These are phyloP conservation scores for Arbutus unedo DNA, from an alignment of 148 eudicot genomes.

Conservation along the genomic window DNA sequence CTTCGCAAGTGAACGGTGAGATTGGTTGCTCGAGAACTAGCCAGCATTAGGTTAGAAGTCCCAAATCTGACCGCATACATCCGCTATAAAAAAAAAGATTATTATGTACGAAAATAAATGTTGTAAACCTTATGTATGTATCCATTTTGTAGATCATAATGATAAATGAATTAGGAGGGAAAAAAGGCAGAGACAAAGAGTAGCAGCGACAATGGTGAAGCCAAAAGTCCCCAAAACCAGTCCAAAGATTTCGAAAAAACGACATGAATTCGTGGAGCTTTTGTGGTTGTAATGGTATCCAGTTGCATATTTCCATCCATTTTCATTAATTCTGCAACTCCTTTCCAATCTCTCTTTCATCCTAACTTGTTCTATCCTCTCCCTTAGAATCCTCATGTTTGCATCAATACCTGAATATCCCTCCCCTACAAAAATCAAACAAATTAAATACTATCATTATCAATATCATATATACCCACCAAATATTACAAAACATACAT, in stretches of 20 bases:
- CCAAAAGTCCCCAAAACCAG: conserved; percentile 30
- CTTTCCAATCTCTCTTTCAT: conserved; percentile 37
- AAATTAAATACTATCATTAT: background rate
- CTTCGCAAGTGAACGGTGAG: too few relatives aligned
- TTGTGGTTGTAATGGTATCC: conserved; percentile 8
- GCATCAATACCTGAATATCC: background rate
- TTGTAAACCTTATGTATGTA: too few relatives aligned
- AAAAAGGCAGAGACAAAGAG: conserved; percentile 25
- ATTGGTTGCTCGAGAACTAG: too few relatives aligned
- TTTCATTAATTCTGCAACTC: conserved; percentile 13
- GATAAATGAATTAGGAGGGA: conserved; percentile 25
- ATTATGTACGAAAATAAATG: too few relatives aligned
- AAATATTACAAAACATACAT: too few relatives aligned
- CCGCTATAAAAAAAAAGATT: too few relatives aligned
- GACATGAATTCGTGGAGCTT: background rate
- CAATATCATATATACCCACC: too few relatives aligned
- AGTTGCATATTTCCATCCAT: conserved; percentile 36
- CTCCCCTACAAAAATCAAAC: background rate
- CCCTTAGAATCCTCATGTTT: conserved; percentile 17
- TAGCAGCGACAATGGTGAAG: conserved; percentile 25
- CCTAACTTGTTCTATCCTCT: conserved; percentile 31
- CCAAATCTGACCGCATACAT: too few relatives aligned
- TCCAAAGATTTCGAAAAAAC: conserved; percentile 21
- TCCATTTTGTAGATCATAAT: too few relatives aligned
- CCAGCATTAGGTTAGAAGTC: too few relatives aligned